These are phyloP conservation scores for Angophora floribunda DNA, from an alignment of 345 rosid genomes.

Conservation along the genomic window DNA sequence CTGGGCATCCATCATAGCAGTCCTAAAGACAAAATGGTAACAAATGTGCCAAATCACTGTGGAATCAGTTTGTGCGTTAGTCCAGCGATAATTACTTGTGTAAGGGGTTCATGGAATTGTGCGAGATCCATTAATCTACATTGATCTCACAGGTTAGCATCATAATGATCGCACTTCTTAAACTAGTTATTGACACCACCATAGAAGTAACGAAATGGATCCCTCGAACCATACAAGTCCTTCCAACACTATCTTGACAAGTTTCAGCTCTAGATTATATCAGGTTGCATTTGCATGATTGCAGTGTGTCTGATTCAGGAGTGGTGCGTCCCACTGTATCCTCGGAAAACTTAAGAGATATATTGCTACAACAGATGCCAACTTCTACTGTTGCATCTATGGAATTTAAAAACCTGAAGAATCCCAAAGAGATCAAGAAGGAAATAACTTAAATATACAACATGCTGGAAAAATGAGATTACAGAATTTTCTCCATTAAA, in stretches of 20 bases:
- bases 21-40: not conserved
- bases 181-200: not conserved
- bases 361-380: not conserved
- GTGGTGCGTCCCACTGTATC: not conserved
- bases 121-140: not conserved
- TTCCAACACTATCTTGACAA: not conserved
- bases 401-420: not conserved
- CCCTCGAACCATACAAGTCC: not conserved
- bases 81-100: not conserved
- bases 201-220: not conserved
- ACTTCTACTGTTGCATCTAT: not conserved
- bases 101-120: not conserved
- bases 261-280: not conserved
- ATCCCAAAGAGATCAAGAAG: not conserved
- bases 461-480: not conserved
- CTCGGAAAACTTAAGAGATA: not conserved
- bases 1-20: not conserved
- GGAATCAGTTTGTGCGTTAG: not conserved
- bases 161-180: not conserved
- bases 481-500: not conserved
- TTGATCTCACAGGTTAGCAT: not conserved
- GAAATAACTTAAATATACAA: not conserved
- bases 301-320: not conserved
- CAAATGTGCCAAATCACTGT: not conserved
- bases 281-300: not conserved